Evolutionary conservation across 257 asterid genomes (phyloP).

Genomic region (Solanum pimpinellifolium): DNA sequence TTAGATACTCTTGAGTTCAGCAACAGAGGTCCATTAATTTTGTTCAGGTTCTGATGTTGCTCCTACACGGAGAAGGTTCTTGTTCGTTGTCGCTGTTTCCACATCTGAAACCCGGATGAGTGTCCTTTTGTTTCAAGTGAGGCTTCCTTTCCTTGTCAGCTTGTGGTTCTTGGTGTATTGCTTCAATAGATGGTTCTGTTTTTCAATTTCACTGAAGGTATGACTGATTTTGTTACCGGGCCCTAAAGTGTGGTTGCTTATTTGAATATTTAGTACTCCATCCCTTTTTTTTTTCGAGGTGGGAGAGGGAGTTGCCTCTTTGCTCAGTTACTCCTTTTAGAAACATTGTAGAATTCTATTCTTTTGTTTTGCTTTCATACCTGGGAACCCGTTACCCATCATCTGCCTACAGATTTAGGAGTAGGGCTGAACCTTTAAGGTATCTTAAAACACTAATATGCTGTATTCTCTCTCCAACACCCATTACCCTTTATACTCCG

Average conservation of each 20-base stretch:
- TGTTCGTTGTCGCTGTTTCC: neutral
- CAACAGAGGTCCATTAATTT: conserved; percentile 18
- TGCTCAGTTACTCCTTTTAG: neutral
- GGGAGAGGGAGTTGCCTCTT: neutral
- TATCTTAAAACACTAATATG: neutral
- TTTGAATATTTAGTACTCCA: neutral
- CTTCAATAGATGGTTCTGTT: neutral
- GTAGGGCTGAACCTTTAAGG: neutral
- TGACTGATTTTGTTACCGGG: neutral
- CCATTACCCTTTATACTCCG: neutral
- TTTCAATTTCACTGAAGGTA: neutral
- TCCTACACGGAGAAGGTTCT: neutral
- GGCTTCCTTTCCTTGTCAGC: neutral
- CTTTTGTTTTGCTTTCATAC: neutral
- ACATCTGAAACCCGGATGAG: neutral
- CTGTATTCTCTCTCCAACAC: neutral
- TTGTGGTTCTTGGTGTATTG: neutral
- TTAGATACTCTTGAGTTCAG: conserved; percentile 16
- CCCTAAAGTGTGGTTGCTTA: neutral
- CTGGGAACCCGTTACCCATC: neutral
- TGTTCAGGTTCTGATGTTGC: conserved; percentile 5
- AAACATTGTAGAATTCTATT: neutral
- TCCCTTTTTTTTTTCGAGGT: neutral
- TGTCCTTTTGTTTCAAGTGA: neutral
- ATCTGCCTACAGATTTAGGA: neutral